A percentile compares a stretch with the other conserved stretches of the same genome.
phyloP scores from a whole-genome alignment of 371 early-diverging fungal genomes.

The Mucor circinelloides region DNA sequence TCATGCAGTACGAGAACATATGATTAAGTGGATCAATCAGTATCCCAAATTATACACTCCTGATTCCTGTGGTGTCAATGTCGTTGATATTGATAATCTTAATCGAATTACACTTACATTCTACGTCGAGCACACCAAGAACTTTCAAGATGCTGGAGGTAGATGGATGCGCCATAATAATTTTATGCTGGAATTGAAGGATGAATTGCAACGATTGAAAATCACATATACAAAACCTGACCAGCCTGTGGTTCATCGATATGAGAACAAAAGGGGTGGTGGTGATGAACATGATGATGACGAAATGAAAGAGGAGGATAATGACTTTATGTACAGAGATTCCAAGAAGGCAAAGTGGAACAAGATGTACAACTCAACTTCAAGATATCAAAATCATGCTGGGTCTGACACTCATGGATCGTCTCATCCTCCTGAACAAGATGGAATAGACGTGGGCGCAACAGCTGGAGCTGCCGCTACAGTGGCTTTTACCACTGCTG shows the following conservation, averaged over 20 bases:
- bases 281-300: background rate
- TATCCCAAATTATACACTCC: constrained; percentile 29
- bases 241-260: constrained; percentile 32
- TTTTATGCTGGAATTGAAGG: constrained; percentile 66
- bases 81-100: constrained; percentile 36
- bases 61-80: constrained; percentile 29
- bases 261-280: background rate
- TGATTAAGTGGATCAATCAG: constrained; percentile 56
- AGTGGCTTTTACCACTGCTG: constrained; percentile 14
- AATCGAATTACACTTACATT: constrained; percentile 34
- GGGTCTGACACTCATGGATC: background rate
- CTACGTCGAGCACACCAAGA: constrained; percentile 65
- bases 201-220: constrained; percentile 54
- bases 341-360: background rate
- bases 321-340: background rate
- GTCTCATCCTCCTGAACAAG: background rate
- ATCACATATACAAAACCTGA: constrained; percentile 51
- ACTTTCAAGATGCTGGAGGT: constrained; percentile 72
- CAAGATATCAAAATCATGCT: background rate
- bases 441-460: background rate
- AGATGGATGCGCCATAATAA: constrained; percentile 63
- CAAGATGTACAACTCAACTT: background rate
- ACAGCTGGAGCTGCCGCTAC: constrained; percentile 25
- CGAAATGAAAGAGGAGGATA: background rate
- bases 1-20: constrained; percentile 51